phyloP scores from a whole-genome alignment of 2,329 filamentous ascomycete genomes.

The Trichoderma aggressivum region DNA sequence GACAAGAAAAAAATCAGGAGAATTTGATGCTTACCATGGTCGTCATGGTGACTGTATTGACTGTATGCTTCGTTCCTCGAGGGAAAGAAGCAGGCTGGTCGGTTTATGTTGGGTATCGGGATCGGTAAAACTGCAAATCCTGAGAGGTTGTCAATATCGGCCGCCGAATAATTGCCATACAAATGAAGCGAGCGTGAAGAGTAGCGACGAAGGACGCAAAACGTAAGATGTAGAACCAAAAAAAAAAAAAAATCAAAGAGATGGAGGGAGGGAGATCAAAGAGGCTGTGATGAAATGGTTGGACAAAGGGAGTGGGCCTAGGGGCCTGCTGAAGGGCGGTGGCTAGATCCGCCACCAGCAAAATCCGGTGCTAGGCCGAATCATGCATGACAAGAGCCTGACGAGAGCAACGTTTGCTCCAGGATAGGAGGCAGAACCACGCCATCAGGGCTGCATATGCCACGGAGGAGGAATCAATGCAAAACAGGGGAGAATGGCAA shows the following conservation, averaged over 20 bases:
- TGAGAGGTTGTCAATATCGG: background rate
- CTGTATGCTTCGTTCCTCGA: conserved; percentile 24
- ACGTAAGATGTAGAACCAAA: background rate
- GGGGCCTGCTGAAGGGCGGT: conserved; percentile 13
- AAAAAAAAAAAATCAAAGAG: background rate
- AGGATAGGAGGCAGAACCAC: background rate
- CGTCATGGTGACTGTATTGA: conserved; percentile 41
- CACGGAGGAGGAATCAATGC: background rate
- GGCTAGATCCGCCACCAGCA: conserved; percentile 15
- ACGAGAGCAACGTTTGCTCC: conserved; percentile 2
- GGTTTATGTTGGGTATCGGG: background rate
- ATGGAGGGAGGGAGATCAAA: background rate
- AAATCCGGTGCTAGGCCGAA: conserved; percentile 18
- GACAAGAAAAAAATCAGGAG: background rate
- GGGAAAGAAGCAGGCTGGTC: conserved; percentile 22
- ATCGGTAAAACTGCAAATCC: conserved; percentile 4
- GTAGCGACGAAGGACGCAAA: background rate
- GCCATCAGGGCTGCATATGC: background rate
- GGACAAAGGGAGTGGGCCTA: conserved; percentile 16
- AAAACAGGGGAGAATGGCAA: background rate
- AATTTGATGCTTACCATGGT: conserved; percentile 45
- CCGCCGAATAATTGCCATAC: background rate
- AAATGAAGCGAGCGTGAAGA: background rate
- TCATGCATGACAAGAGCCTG: conserved; percentile 9
- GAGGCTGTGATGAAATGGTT: conserved; percentile 15